These are phyloP conservation scores for Sphaceloma murrayae DNA, from an alignment of 2,329 filamentous ascomycete species.

Conservation along the genomic window DNA sequence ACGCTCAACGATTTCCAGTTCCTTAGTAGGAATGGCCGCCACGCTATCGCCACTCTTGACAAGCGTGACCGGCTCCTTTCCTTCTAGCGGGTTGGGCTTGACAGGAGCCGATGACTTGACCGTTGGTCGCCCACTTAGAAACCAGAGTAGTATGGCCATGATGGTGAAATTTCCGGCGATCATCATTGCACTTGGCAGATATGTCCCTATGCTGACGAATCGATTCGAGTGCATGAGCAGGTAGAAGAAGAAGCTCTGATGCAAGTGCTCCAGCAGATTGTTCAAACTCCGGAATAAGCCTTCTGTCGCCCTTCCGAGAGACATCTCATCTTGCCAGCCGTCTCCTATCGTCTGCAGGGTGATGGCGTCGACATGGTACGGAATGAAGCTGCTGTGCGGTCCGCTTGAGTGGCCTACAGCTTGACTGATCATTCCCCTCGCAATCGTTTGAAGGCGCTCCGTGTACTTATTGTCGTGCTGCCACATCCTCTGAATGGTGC, in stretches of 20 bases:
- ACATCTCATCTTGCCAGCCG: slow-evolving; percentile 98
- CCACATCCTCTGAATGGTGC: slow-evolving; percentile 78
- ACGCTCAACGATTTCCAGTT: slow-evolving; percentile 45
- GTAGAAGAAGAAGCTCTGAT: slow-evolving; percentile 99
- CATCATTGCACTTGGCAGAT: slow-evolving; percentile 94
- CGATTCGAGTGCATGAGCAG: slow-evolving; percentile 81
- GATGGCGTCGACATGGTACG: slow-evolving; percentile 93
- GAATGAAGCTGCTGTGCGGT: slow-evolving; percentile 90
- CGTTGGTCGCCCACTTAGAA: slow-evolving; percentile 58
- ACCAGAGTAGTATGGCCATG: slow-evolving; percentile 89
- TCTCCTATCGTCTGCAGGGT: slow-evolving; percentile 83
- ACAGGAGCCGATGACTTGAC: slow-evolving; percentile 28
- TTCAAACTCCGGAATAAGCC: slow-evolving; percentile 88
- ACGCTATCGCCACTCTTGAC: slow-evolving; percentile 30
- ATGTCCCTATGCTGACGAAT: slow-evolving; percentile 97
- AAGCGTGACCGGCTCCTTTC: slow-evolving; percentile 31
- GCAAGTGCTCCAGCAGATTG: slow-evolving; percentile 89
- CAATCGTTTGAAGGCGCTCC: slow-evolving; percentile 76
- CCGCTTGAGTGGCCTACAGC: slow-evolving; percentile 81
- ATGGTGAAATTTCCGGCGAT: slow-evolving; percentile 91
- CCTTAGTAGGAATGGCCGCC: slow-evolving; percentile 32
- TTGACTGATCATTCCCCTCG: slow-evolving; percentile 87
- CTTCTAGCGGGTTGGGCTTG: slow-evolving; percentile 24
- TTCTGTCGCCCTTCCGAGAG: slow-evolving; percentile 79
- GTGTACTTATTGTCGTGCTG: slow-evolving; percentile 65